Conservation (phyloP, 2,329 filamentous ascomycete genomes). For the Aspergillus neoniger region DNA sequence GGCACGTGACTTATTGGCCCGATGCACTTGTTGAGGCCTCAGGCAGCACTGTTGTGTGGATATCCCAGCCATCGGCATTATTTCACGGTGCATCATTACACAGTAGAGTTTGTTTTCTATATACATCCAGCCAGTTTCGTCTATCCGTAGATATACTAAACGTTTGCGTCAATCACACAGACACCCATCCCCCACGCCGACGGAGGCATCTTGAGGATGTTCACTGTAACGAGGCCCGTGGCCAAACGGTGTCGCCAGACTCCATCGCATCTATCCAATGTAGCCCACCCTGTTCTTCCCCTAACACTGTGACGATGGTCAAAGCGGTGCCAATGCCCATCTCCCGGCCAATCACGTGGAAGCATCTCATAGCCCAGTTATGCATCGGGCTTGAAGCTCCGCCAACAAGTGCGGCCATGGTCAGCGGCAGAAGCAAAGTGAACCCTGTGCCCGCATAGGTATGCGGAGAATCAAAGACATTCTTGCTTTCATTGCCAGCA, state of each 20-base stretch:
- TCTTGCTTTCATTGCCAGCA: not conserved
- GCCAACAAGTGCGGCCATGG: not conserved
- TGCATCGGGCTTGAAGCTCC: not conserved
- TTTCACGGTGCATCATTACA: not conserved
- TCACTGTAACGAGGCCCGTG: not conserved
- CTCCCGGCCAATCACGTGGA: not conserved
- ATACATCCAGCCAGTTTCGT: not conserved
- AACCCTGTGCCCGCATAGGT: not conserved
- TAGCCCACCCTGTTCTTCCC: not conserved
- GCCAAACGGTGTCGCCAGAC: not conserved
- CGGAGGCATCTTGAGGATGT: not conserved
- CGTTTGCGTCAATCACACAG: rapidly evolving
- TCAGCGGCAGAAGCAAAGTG: constrained; percentile 1
- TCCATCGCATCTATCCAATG: not conserved
- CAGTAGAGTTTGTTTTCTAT: not conserved
- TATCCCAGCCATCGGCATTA: not conserved
- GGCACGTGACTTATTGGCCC: constrained; percentile 11
- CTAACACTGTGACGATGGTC: not conserved
- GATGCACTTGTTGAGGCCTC: constrained; percentile 4
- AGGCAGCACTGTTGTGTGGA: not conserved
- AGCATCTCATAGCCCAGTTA: constrained; percentile 3
- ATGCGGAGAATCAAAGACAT: not conserved
- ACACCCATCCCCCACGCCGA: not conserved
- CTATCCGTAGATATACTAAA: too few relatives aligned
- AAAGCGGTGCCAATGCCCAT: constrained; percentile 2